phyloP scores from a whole-genome alignment of 2,329 filamentous ascomycete species.

The Epichloe gansuensis region DNA sequence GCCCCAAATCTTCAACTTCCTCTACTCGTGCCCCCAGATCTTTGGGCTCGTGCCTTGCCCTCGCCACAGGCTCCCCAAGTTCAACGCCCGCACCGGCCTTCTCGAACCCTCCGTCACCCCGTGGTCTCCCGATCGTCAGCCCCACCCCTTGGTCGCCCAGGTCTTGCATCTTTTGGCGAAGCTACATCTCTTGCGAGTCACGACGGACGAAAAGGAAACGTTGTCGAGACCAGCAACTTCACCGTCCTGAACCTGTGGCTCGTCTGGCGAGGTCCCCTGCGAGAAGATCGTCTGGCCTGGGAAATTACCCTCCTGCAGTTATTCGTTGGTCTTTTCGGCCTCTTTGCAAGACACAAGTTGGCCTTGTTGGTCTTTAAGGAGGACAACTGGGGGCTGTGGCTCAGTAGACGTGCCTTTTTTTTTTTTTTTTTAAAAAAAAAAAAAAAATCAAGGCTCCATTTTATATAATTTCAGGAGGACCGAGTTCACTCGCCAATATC shows the following conservation, averaged over 20 bases:
- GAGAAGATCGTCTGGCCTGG: constrained; percentile 70
- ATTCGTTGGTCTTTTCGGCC: constrained; percentile 61
- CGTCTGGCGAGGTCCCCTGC: constrained; percentile 84
- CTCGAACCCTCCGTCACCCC: constrained; percentile 77
- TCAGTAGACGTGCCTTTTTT: constrained; percentile 1
- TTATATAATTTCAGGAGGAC: not conserved
- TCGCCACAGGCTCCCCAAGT: constrained; percentile 78
- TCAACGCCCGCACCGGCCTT: constrained; percentile 74
- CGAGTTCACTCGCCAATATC: too few relatives aligned
- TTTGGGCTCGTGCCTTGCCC: constrained; percentile 87
- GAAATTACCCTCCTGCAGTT: constrained; percentile 74
- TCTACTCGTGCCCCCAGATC: constrained; percentile 85
- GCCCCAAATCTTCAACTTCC: constrained; percentile 92
- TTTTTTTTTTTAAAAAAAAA: too few relatives aligned
- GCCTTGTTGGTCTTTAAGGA: constrained; percentile 81
- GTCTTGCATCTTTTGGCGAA: constrained; percentile 56
- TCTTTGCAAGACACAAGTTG: constrained; percentile 76
- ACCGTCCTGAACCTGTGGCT: constrained; percentile 94
- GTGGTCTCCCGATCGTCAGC: constrained; percentile 57
- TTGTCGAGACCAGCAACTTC: constrained; percentile 76
- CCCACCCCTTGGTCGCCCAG: constrained; percentile 48
- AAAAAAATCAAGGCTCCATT: not conserved
- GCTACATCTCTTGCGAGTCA: constrained; percentile 56
- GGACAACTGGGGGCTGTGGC: constrained; percentile 55
- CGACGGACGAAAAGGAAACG: constrained; percentile 51